Evolutionary conservation across 208 protist genomes (phyloP), one percentile per base, ranked within the genome.

Genomic region (Leishmania guyanensis): DNA sequence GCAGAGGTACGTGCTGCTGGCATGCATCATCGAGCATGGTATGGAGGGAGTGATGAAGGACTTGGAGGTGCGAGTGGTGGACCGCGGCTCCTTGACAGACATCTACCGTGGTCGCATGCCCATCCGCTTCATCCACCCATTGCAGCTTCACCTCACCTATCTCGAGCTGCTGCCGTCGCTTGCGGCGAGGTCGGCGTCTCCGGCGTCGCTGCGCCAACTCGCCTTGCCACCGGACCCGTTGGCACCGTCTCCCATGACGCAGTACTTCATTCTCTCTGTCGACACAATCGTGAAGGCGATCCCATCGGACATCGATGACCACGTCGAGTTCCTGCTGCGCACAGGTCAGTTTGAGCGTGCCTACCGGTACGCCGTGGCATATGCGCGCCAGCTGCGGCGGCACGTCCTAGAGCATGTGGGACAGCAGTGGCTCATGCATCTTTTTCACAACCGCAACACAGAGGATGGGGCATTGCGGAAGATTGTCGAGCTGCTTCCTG

Each of bases 21-120:
- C 87, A n/a, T 77, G 78, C 65, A 80, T 86, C 48, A 76, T 91
- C 3, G 89, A 89, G 51, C 72, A 80, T 17, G 58, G 60, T 39
- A 64, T 54, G 12, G 87, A 91, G 75, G 90, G 85, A 50, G 81
- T 78, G 51, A 85, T 93, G 74, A 84, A 85, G 48, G 89, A 91
- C 48, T 77, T 94, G 36, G 91, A 93, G 78, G 87, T 96, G 62
- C 93, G 93, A 53, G 86, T 96, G 26, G 93, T 96, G 77, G 84
- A 91, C 48, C 89, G 91, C 39, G 33, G 16, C 16, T 85, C 86
- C 14, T 84, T 94, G 65, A 29, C 58, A 51, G 85, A 93, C 54
- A 71, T 92, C 74, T 94, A 90, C 75, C 89, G 91, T 16, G 90
- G 88, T 22, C 84, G 88, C 54, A 81, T 95, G 62, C 79, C 85